These are phyloP conservation scores for Fusarium algeriense DNA, from an alignment of 2,329 filamentous ascomycete genomes.

Conservation along the genomic window DNA sequence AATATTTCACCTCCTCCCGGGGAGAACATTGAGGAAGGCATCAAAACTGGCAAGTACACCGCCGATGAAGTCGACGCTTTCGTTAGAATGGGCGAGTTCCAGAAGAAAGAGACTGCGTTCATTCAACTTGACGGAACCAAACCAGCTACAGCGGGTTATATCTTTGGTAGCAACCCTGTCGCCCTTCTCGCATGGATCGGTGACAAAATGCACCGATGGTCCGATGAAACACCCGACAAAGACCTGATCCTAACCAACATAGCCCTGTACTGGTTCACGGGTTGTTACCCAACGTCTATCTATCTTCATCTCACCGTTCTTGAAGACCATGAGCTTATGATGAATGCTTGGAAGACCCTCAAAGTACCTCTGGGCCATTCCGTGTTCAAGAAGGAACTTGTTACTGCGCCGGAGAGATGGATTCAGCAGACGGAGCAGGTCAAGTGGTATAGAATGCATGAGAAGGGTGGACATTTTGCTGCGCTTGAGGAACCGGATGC, in stretches of 20 bases:
- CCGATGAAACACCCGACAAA: slow-evolving; percentile 2
- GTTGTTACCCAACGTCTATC: slow-evolving; percentile 21
- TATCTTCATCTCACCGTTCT: neutral
- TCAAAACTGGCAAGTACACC: neutral
- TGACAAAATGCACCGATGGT: slow-evolving; percentile 26
- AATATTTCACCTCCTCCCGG: slow-evolving; percentile 1
- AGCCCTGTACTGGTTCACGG: slow-evolving; percentile 18
- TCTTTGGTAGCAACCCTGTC: slow-evolving; percentile 13
- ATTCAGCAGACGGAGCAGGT: slow-evolving; percentile 16
- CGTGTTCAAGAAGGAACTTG: slow-evolving; percentile 13
- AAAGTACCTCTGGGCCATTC: slow-evolving; percentile 13
- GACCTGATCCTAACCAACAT: slow-evolving; percentile 22
- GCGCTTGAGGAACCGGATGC: slow-evolving; percentile 30
- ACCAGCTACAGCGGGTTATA: slow-evolving; percentile 12
- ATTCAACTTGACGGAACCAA: slow-evolving; percentile 26
- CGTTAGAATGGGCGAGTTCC: neutral
- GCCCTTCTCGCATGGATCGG: slow-evolving; percentile 20
- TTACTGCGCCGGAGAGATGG: slow-evolving; percentile 13
- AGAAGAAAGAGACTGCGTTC: slow-evolving; percentile 21
- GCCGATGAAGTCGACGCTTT: slow-evolving; percentile 1
- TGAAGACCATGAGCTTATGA: neutral
- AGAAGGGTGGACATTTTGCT: slow-evolving; percentile 33
- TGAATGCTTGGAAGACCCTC: slow-evolving; percentile 8
- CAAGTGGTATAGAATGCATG: slow-evolving; percentile 27
- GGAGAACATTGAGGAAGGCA: neutral